These are phyloP conservation scores for Globisporangium solare DNA, from an alignment of 352 stramenopile genomes.

Conservation along the genomic window DNA sequence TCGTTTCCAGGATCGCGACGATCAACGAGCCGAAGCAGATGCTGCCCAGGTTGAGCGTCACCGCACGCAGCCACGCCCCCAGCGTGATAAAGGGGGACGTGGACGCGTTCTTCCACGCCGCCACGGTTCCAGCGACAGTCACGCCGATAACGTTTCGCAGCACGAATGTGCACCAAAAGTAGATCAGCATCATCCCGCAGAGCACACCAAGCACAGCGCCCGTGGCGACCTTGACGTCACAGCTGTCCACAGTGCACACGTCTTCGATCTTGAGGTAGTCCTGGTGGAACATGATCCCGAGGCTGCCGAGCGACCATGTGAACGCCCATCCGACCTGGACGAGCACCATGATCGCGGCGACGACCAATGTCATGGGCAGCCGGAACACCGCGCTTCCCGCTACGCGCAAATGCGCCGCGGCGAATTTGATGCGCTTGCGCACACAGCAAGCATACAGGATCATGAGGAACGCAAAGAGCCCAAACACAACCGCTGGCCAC, in stretches of 20 bases:
- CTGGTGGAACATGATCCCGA: slow-evolving; percentile 79
- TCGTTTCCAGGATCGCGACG: slow-evolving; percentile 87
- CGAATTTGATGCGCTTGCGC: slow-evolving; percentile 89
- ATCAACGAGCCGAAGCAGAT: slow-evolving; percentile 92
- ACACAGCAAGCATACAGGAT: slow-evolving; percentile 66
- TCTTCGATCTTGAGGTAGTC: slow-evolving; percentile 58
- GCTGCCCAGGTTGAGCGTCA: slow-evolving; percentile 88
- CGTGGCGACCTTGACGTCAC: slow-evolving; percentile 38
- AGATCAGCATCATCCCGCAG: slow-evolving; percentile 89
- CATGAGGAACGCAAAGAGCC: slow-evolving; percentile 39
- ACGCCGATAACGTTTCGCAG: slow-evolving; percentile 88
- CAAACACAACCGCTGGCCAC: slow-evolving; percentile 59
- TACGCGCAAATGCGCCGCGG: slow-evolving; percentile 86
- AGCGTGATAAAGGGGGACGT: slow-evolving; percentile 71
- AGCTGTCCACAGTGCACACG: slow-evolving; percentile 41
- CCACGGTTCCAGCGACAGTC: slow-evolving; percentile 87
- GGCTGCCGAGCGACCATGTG: slow-evolving; percentile 80
- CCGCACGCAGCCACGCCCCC: slow-evolving; percentile 68
- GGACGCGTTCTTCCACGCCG: slow-evolving; percentile 84
- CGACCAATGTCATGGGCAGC: slow-evolving; percentile 76
- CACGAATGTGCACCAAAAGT: slow-evolving; percentile 90
- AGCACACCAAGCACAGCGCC: slow-evolving; percentile 61
- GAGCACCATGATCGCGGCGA: slow-evolving; percentile 80
- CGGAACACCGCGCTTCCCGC: slow-evolving; percentile 83
- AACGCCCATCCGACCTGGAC: slow-evolving; percentile 85